Evolutionary conservation across 208 protist genomes (phyloP).

Genomic region (Trypanosoma mega): DNA sequence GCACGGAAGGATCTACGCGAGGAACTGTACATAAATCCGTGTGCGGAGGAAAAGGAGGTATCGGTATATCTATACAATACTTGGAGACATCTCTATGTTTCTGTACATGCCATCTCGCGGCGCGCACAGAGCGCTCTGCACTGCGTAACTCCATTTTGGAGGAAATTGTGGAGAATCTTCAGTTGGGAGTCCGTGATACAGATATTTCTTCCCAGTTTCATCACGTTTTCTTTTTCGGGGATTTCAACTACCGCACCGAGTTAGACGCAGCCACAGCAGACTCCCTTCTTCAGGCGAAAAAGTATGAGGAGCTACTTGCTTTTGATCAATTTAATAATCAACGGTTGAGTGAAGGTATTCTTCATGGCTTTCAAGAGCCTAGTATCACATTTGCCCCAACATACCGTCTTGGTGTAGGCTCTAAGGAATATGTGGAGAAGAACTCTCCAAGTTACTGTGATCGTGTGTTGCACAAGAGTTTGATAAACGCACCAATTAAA

Average conservation of each 20-base stretch:
- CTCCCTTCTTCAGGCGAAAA: constrained; percentile 18
- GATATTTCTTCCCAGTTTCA: constrained; percentile 44
- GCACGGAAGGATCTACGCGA: constrained; percentile 39
- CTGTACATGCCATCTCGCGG: constrained; percentile 36
- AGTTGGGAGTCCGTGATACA: constrained; percentile 25
- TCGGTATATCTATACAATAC: constrained; percentile 37
- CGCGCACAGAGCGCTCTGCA: constrained; percentile 26
- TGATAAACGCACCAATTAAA: constrained; percentile 32
- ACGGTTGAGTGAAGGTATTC: constrained; percentile 23
- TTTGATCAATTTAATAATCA: constrained; percentile 59
- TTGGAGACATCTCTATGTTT: constrained; percentile 43
- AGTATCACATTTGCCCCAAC: constrained; percentile 65
- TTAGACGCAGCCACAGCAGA: constrained; percentile 11
- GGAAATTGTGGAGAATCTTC: constrained; percentile 38
- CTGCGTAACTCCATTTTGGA: constrained; percentile 33
- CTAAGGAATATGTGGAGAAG: constrained; percentile 16
- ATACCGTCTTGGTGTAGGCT: constrained; percentile 55
- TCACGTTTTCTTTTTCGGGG: constrained; percentile 47
- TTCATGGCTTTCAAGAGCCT: constrained; percentile 52
- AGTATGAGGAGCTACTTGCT: constrained; percentile 30
- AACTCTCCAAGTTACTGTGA: constrained; percentile 34
- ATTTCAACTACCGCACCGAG: constrained; percentile 53
- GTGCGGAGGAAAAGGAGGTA: constrained; percentile 42
- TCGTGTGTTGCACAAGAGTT: constrained; percentile 31
- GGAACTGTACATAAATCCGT: constrained; percentile 25